Evolutionary conservation across 305 asterid genomes (phyloP).

Genomic region (Solanum hybrid): DNA sequence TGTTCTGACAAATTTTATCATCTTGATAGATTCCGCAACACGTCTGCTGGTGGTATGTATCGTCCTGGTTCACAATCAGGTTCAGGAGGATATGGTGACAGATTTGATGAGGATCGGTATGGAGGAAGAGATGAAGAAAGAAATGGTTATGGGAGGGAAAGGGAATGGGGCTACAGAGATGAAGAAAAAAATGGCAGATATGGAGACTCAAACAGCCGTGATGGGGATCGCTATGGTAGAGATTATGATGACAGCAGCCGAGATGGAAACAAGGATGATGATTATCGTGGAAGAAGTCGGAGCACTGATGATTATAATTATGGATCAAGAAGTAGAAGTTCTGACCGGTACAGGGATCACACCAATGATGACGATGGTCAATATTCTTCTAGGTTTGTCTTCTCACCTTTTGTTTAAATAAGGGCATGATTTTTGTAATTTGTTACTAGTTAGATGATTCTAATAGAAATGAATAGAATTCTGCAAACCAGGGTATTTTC

Average conservation of each 20-base stretch:
- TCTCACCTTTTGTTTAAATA: background rate
- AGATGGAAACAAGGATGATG: conserved; percentile 35
- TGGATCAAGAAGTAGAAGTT: conserved; percentile 20
- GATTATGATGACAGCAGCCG: conserved; percentile 70
- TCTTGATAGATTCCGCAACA: conserved; percentile 53
- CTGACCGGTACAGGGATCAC: conserved; percentile 21
- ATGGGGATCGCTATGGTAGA: conserved; percentile 63
- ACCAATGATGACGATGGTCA: conserved; percentile 73
- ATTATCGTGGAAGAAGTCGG: conserved; percentile 14
- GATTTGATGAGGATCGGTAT: conserved; percentile 27
- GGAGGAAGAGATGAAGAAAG: conserved; percentile 30
- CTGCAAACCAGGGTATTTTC: background rate
- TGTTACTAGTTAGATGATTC: background rate
- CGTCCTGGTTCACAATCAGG: conserved; percentile 54
- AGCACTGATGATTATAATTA: conserved; percentile 8
- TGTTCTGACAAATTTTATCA: background rate
- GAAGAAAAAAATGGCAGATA: conserved; percentile 34
- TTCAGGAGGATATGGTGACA: conserved; percentile 62
- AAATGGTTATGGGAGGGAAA: conserved; percentile 37
- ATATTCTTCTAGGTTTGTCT: conserved; percentile 68
- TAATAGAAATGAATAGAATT: background rate
- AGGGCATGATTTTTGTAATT: background rate
- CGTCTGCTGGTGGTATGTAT: conserved; percentile 56
- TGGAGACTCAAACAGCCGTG: conserved; percentile 48
- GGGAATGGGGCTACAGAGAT: conserved; percentile 30